Percentiles rank a stretch among this genome's conserved stretches.
Conservation (phyloP, 257 asterid genomes). For the Solanum appendiculatum region DNA sequence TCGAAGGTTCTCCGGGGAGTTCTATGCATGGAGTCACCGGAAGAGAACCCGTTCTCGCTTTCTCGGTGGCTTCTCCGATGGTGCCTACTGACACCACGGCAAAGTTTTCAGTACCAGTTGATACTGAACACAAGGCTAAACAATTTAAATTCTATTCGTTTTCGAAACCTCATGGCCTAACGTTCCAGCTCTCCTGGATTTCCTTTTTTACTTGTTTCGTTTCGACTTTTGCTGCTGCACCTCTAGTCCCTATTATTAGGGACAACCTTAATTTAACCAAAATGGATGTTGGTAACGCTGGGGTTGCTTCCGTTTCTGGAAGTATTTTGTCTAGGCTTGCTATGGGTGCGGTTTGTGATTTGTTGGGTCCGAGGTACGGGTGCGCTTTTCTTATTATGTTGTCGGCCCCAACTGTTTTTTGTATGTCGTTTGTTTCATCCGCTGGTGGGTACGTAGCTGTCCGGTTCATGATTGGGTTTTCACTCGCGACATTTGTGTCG, state of each 20-base stretch:
- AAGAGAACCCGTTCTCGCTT: slow-evolving; percentile 21
- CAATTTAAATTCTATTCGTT: slow-evolving; percentile 37
- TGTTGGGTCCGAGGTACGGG: slow-evolving; percentile 52
- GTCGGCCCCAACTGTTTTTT: slow-evolving; percentile 53
- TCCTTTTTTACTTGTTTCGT: slow-evolving; percentile 56
- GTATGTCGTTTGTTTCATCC: slow-evolving; percentile 33
- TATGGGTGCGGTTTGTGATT: slow-evolving; percentile 58
- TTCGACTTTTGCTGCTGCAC: slow-evolving; percentile 57
- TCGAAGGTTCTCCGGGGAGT: slow-evolving; percentile 33
- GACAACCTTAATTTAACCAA: slow-evolving; percentile 41
- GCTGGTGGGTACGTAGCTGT: slow-evolving; percentile 38
- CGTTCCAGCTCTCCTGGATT: slow-evolving; percentile 56
- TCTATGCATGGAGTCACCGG: slow-evolving; percentile 46
- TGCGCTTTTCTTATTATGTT: slow-evolving; percentile 46
- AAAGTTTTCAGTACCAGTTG: slow-evolving; percentile 45
- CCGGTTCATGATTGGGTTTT: slow-evolving; percentile 59
- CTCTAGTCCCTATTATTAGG: slow-evolving; percentile 50
- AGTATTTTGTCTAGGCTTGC: slow-evolving; percentile 55
- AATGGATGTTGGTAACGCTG: slow-evolving; percentile 48
- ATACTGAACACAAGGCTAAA: slow-evolving; percentile 55
- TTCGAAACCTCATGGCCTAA: slow-evolving; percentile 50
- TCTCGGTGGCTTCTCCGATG: slow-evolving; percentile 33
- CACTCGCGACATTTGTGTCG: slow-evolving; percentile 53
- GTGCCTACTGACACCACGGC: slow-evolving; percentile 41
- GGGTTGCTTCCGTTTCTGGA: slow-evolving; percentile 59